Evolutionary conservation across 306 rosid genomes (phyloP).

Genomic region (Trifolium dubium): DNA sequence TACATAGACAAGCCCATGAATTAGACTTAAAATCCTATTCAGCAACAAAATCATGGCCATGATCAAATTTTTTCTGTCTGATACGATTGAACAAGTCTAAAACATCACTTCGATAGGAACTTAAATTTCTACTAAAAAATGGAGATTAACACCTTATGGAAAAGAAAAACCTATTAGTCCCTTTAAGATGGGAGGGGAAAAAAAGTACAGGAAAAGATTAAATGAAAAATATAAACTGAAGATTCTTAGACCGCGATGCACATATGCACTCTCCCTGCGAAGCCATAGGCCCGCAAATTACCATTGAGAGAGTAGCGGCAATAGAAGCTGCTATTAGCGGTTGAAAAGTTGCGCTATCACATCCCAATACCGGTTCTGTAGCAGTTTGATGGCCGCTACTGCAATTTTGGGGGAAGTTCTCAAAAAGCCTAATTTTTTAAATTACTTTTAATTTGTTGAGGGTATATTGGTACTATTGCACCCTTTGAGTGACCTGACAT

Average conservation of each 20-base stretch:
- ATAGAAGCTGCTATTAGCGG: neutral
- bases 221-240: neutral
- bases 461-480: neutral
- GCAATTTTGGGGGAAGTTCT: neutral
- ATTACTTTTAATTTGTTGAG: no score
- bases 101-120: neutral
- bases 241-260: neutral
- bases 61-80: neutral
- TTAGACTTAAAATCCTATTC: neutral
- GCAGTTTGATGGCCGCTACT: neutral
- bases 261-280: neutral
- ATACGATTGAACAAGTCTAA: neutral
- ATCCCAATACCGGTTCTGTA: no score
- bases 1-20: neutral
- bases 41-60: conserved; percentile 4
- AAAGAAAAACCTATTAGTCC: neutral
- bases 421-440: neutral
- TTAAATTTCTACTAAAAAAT: neutral
- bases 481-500: neutral
- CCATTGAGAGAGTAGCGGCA: neutral
- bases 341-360: neutral
- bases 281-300: neutral
- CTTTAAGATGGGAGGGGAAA: neutral
- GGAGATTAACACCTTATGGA: neutral
- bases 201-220: neutral